Evolutionary conservation across 345 rosid genomes (phyloP).

Genomic region (rapeseed (Brassica napus)): DNA sequence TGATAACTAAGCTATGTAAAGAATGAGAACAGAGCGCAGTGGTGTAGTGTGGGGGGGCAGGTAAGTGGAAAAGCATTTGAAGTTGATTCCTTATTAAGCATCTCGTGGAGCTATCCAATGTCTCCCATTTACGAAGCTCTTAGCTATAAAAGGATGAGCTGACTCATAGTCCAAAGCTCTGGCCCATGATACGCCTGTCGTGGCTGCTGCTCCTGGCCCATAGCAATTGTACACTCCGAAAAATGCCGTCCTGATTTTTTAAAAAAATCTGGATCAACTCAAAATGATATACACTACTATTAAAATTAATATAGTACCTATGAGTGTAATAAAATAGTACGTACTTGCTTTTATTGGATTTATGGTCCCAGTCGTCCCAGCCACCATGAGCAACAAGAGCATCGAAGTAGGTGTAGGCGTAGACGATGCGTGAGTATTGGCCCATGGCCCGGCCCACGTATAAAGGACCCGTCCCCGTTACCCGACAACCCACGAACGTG

Average conservation of each 20-base stretch:
- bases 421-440: slow-evolving; percentile 89
- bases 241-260: slow-evolving; percentile 62
- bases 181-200: slow-evolving; percentile 83
- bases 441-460: slow-evolving; percentile 99
- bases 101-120: slow-evolving; percentile 87
- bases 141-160: slow-evolving; percentile 80
- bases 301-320: not conserved
- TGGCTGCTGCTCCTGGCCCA: slow-evolving; percentile 88
- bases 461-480: slow-evolving; percentile 77
- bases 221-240: slow-evolving; percentile 89
- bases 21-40: not conserved
- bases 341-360: slow-evolving; percentile 86
- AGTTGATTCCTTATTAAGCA: slow-evolving; percentile 42
- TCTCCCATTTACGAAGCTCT: slow-evolving; percentile 92
- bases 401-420: slow-evolving; percentile 81
- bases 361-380: slow-evolving; percentile 98
- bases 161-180: slow-evolving; percentile 72
- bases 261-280: not conserved
- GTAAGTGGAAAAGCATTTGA: not conserved
- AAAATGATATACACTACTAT: not conserved
- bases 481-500: slow-evolving; percentile 70
- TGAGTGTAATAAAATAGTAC: not conserved
- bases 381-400: slow-evolving; percentile 90
- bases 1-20: slow-evolving; percentile 3
- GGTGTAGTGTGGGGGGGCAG: not conserved